These are phyloP conservation scores for Spongospora subterranea DNA, from an alignment of 208 protist genomes.

Conservation along the genomic window DNA sequence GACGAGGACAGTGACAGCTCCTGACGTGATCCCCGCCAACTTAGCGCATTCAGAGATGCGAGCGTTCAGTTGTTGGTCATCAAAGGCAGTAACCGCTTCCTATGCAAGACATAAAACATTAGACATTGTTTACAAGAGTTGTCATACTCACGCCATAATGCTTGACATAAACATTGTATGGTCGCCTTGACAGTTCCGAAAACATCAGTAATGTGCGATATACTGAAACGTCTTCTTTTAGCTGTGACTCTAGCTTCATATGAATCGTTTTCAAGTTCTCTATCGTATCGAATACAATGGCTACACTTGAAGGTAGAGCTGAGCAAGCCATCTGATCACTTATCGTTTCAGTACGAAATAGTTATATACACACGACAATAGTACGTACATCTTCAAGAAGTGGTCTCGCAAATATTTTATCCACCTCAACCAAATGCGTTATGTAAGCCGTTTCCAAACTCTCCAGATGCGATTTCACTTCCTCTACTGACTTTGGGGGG, in stretches of 20 bases:
- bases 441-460: neutral
- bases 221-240: neutral
- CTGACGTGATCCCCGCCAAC: neutral
- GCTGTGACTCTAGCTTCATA: neutral
- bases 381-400: conserved; percentile 14
- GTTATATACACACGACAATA: neutral
- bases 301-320: neutral
- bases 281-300: conserved; percentile 54
- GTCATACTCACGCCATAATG: conserved; percentile 34
- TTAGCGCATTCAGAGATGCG: neutral
- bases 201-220: neutral
- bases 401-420: neutral
- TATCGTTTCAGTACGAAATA: neutral
- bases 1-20: neutral
- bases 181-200: neutral
- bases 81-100: neutral
- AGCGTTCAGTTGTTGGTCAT: neutral
- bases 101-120: neutral
- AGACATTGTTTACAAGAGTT: neutral
- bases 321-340: neutral
- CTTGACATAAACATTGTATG: conserved; percentile 14
- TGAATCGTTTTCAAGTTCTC: conserved; percentile 17
- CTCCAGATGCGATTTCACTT: neutral
- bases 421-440: neutral
- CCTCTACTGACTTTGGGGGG: neutral